These are phyloP conservation scores for Hortiboletus campestris DNA, from an alignment of 768 basidiomycete genomes.

Conservation along the genomic window DNA sequence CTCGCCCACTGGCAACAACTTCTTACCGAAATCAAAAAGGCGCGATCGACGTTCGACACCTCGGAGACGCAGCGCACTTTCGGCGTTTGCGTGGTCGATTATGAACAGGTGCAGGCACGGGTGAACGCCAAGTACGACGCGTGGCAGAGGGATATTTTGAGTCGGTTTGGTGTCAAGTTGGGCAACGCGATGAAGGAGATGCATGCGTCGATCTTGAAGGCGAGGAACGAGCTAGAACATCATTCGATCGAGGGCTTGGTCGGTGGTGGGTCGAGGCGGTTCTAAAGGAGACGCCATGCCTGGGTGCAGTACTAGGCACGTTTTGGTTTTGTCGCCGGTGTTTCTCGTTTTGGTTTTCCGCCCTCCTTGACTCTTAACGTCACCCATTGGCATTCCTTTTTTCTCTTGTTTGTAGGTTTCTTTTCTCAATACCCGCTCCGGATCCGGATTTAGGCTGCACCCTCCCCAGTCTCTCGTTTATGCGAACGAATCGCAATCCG, in stretches of 20 bases:
- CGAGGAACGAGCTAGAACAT: slow-evolving; percentile 92
- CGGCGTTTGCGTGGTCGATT: slow-evolving; percentile 92
- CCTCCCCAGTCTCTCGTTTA: neutral
- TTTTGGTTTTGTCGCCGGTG: neutral
- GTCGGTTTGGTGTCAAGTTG: slow-evolving; percentile 88
- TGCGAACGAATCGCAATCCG: neutral
- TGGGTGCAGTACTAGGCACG: too few relatives aligned
- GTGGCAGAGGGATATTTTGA: slow-evolving; percentile 95
- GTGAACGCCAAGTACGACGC: slow-evolving; percentile 99
- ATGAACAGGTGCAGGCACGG: slow-evolving; percentile 95
- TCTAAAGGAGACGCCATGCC: slow-evolving; percentile 33
- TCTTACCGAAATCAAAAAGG: slow-evolving; percentile 94
- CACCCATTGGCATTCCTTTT: neutral
- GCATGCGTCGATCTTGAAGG: slow-evolving; percentile 89
- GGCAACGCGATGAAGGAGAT: slow-evolving; percentile 97
- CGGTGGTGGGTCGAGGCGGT: slow-evolving; percentile 50
- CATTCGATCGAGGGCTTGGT: slow-evolving; percentile 93
- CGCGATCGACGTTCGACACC: slow-evolving; percentile 94
- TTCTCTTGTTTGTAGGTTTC: neutral
- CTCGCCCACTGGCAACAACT: slow-evolving; percentile 94
- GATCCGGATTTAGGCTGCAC: slow-evolving; percentile 14
- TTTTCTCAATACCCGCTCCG: slow-evolving; percentile 13
- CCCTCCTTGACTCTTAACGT: too few relatives aligned
- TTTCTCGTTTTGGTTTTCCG: neutral
- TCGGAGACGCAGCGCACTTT: slow-evolving; percentile 90